These are phyloP conservation scores for Alnus glutinosa DNA, from an alignment of 306 rosid species.

Conservation along the genomic window DNA sequence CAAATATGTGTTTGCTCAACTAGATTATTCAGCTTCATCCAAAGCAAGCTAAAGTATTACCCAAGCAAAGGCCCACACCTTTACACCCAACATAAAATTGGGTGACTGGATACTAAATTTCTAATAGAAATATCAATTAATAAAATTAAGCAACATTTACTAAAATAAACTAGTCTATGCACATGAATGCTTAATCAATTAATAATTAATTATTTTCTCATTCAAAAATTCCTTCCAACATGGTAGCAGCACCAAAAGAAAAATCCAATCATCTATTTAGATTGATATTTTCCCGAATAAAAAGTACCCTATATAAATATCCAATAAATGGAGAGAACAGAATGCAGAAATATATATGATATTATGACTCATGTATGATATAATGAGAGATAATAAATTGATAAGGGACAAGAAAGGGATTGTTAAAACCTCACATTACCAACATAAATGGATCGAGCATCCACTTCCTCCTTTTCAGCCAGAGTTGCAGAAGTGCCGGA, in stretches of 20 bases:
- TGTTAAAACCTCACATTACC: conserved; percentile 82
- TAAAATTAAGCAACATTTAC: not conserved
- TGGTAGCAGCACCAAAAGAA: not conserved
- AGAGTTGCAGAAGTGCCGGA: conserved; percentile 72
- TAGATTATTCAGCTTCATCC: not conserved
- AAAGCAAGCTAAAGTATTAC: not conserved
- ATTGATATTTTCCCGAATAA: not conserved
- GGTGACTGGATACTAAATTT: not conserved
- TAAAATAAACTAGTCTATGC: not conserved
- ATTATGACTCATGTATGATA: not conserved
- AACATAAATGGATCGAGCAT: conserved; percentile 93
- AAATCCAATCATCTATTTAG: not conserved
- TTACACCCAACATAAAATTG: not conserved
- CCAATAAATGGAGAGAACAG: conserved; percentile 7
- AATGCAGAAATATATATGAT: not conserved
- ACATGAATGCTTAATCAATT: not conserved
- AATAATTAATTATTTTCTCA: not conserved
- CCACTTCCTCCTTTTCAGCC: conserved; percentile 99
- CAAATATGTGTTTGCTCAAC: not conserved
- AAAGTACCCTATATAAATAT: not conserved
- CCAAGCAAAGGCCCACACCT: not conserved
- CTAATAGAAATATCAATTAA: not conserved
- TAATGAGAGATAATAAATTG: not conserved
- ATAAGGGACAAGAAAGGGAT: conserved; percentile 7
- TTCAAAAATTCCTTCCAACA: not conserved